These are phyloP conservation scores for Gastrolobium villosum DNA, from an alignment of 306 rosid genomes.

Conservation along the genomic window DNA sequence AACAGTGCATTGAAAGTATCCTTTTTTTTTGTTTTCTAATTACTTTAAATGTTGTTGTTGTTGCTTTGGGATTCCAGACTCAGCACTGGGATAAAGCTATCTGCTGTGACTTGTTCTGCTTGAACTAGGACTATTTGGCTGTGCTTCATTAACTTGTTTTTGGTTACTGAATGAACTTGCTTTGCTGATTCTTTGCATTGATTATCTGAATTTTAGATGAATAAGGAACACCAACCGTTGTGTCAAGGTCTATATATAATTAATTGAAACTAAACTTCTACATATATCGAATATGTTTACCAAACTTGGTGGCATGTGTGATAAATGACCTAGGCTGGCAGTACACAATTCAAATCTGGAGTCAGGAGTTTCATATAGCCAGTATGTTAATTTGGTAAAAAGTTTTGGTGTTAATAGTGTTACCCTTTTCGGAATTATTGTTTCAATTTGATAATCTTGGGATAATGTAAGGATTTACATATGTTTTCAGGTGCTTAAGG, in stretches of 20 bases:
- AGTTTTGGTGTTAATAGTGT: neutral
- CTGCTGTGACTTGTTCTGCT: neutral
- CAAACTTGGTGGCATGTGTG: neutral
- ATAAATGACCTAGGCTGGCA: neutral
- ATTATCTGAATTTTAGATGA: conserved; percentile 17
- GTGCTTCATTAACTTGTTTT: neutral
- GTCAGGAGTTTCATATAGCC: neutral
- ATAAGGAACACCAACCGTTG: no score
- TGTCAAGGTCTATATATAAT: neutral
- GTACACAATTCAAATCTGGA: conserved; percentile 1
- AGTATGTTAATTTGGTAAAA: neutral
- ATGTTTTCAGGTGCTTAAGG: conserved; percentile 4
- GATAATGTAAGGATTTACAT: neutral
- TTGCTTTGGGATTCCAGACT: neutral
- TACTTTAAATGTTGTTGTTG: neutral
- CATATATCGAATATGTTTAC: neutral
- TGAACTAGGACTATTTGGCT: neutral
- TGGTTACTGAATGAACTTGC: neutral
- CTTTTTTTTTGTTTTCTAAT: conserved; percentile 43
- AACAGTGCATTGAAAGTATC: conserved; percentile 91
- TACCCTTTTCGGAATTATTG: conserved; percentile 1
- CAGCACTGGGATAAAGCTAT: neutral
- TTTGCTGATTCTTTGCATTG: conserved; percentile 32
- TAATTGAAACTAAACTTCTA: neutral
- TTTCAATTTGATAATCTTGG: neutral